A percentile compares a stretch with the other conserved stretches of the same genome.
Evolutionary conservation across 345 rosid genomes (phyloP).

Genomic region (Acer saccharum): DNA sequence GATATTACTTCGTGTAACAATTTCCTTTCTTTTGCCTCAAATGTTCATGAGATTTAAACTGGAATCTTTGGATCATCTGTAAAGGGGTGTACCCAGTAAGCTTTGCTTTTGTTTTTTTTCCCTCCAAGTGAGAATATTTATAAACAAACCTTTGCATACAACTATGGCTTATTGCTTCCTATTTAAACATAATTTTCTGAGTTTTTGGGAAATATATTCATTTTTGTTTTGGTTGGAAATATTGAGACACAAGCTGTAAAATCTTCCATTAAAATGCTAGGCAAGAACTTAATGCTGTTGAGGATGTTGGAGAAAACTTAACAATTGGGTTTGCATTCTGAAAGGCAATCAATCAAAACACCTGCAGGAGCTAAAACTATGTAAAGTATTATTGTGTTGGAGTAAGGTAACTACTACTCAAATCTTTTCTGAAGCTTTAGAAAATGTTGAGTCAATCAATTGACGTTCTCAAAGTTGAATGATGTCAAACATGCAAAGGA

Average conservation of each 20-base stretch:
- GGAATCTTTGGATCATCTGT: slow-evolving; percentile 1
- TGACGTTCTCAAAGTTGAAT: neutral
- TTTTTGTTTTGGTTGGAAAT: neutral
- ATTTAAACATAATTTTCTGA: neutral
- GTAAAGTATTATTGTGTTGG: neutral
- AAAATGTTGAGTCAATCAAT: neutral
- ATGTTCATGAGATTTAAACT: neutral
- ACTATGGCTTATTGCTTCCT: neutral
- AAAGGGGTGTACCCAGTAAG: neutral
- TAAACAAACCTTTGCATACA: neutral
- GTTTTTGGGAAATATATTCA: neutral
- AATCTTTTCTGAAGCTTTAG: neutral
- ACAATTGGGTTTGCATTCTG: neutral
- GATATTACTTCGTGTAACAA: neutral
- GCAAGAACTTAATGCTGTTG: neutral
- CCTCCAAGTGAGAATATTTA: neutral
- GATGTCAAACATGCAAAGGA: neutral
- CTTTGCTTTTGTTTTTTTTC: neutral
- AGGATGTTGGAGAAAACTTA: neutral
- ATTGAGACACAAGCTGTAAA: neutral
- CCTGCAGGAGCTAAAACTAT: neutral
- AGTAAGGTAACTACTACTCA: neutral
- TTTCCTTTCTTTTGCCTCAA: neutral
- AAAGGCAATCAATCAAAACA: neutral
- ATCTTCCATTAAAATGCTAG: neutral